Conservation (phyloP, 306 rosid genomes). For the Prunus mume region DNA sequence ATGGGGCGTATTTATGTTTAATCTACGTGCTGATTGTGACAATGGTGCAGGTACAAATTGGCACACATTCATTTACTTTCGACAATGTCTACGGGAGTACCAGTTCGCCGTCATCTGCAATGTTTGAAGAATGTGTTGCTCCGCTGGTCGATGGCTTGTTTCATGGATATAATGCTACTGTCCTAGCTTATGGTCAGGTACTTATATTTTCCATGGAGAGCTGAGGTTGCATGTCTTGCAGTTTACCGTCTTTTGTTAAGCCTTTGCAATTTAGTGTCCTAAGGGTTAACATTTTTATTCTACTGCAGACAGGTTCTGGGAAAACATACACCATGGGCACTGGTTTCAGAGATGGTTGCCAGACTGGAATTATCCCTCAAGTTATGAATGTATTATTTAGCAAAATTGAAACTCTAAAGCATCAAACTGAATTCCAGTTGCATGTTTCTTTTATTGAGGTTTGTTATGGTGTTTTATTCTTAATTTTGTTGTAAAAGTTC, state of each 20-base stretch:
- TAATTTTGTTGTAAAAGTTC: slow-evolving; percentile 1
- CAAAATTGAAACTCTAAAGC: slow-evolving; percentile 78
- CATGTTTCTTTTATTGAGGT: slow-evolving; percentile 99
- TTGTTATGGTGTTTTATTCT: slow-evolving; percentile 9
- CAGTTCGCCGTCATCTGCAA: slow-evolving; percentile 68
- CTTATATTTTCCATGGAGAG: slow-evolving; percentile 2
- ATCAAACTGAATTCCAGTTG: slow-evolving; percentile 86
- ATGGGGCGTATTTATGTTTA: neutral
- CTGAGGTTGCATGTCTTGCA: slow-evolving; percentile 10
- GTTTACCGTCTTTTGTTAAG: slow-evolving; percentile 15
- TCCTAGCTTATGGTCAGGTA: slow-evolving; percentile 99
- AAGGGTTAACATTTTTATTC: slow-evolving; percentile 39
- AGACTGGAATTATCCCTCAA: slow-evolving; percentile 81
- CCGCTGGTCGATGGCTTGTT: slow-evolving; percentile 91
- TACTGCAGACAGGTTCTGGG: slow-evolving; percentile 97
- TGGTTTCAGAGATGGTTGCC: slow-evolving; percentile 83
- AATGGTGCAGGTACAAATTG: slow-evolving; percentile 82
- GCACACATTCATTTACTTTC: slow-evolving; percentile 90
- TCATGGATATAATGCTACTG: slow-evolving; percentile 99
- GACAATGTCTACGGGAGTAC: slow-evolving; percentile 99
- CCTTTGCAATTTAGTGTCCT: slow-evolving; percentile 15
- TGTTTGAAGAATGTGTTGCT: slow-evolving; percentile 88
- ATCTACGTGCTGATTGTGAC: slow-evolving; percentile 21
- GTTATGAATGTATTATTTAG: slow-evolving; percentile 86
- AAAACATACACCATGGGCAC: slow-evolving; percentile 99